Evolutionary conservation across 2,329 filamentous ascomycete species (phyloP), one percentile per base, ranked within the genome.

Genomic region (Neodidymelliopsis sp.): DNA sequence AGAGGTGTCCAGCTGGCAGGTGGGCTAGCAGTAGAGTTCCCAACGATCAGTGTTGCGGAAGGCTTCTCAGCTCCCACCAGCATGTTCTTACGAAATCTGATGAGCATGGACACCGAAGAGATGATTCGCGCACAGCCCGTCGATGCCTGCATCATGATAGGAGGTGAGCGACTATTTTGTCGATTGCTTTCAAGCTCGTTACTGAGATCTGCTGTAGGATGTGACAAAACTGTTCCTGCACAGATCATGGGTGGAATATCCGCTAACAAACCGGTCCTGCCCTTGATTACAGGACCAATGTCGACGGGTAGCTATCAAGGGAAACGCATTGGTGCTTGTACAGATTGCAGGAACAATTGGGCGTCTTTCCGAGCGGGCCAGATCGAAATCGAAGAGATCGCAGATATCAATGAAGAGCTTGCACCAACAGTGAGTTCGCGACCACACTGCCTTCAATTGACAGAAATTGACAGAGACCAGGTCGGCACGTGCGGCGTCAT

Each of bases 51-150:
- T 54, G 65, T 90, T 0, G 84, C 87, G 57, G 87, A 90, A 76
- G 81, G 78, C 2, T 90, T 91, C 64, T 79, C 87, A 0, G 76
- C 80, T 33, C 87, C 87, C 2, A 90, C 87, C 4, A 89, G 86
- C 72, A 90, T 91, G 88, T 90, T 84, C 45, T 64, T 90, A 36
- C 73, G 88, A 23, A 90, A 90, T 56, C 63, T 90, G 47, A 90
- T 91, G 87, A 86, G 84, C 57, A 89, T 90, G 85, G 88, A 90
- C 63, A 90, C 88, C 0, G 88, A 90, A 67, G 87, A 90, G 74
- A 90, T 90, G 87, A 84, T 90, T 42, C 76, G 77, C 31, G 87
- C 86, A 0, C 87, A 90, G 69, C 87, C 87, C 0, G 78, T 87
- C 12, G 87, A 91, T 70, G 83, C 84, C 0, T 83, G 84, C 8